Conservation (phyloP, 306 rosid species). For the Arachis stenosperma region DNA sequence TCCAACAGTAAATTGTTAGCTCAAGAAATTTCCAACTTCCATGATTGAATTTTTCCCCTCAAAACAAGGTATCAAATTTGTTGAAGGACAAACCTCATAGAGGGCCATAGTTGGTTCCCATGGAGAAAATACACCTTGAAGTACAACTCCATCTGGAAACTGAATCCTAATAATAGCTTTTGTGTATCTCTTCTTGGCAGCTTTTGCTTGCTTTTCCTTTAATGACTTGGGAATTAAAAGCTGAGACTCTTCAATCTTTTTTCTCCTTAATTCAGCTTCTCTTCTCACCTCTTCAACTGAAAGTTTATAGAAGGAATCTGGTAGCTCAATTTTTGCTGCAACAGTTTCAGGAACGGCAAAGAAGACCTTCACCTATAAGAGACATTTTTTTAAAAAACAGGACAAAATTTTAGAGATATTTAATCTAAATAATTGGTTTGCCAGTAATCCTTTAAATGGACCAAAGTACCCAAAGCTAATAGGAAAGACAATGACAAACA, state of each 20-base stretch:
- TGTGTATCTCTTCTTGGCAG: slow-evolving; percentile 64
- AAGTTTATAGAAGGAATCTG: slow-evolving; percentile 84
- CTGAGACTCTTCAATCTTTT: slow-evolving; percentile 91
- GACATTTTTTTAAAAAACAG: slow-evolving; percentile 2
- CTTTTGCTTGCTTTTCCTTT: slow-evolving; percentile 91
- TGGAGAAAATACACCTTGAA: slow-evolving; percentile 85
- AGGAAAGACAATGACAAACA: slow-evolving; percentile 17
- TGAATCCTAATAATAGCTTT: slow-evolving; percentile 78
- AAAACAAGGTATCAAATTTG: not conserved
- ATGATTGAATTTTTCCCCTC: too few species aligned
- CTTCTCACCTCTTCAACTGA: slow-evolving; percentile 77
- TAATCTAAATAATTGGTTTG: slow-evolving; percentile 1
- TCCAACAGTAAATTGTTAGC: not conserved
- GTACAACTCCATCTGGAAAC: slow-evolving; percentile 94
- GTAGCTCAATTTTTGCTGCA: slow-evolving; percentile 86
- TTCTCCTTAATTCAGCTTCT: slow-evolving; percentile 84
- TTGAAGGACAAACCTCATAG: slow-evolving; percentile 70
- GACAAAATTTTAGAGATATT: slow-evolving; percentile 21
- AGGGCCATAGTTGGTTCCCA: slow-evolving; percentile 75
- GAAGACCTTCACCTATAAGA: slow-evolving; percentile 78
- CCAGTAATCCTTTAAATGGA: not conserved
- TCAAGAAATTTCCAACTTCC: too few species aligned
- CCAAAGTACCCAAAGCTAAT: slow-evolving; percentile 30
- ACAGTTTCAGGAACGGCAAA: slow-evolving; percentile 84
- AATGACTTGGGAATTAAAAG: slow-evolving; percentile 82